Percentiles rank a stretch among this genome's conserved stretches.
Evolutionary conservation across 2,329 filamentous ascomycete species (phyloP).

Genomic region (Diaporthe australafricana): DNA sequence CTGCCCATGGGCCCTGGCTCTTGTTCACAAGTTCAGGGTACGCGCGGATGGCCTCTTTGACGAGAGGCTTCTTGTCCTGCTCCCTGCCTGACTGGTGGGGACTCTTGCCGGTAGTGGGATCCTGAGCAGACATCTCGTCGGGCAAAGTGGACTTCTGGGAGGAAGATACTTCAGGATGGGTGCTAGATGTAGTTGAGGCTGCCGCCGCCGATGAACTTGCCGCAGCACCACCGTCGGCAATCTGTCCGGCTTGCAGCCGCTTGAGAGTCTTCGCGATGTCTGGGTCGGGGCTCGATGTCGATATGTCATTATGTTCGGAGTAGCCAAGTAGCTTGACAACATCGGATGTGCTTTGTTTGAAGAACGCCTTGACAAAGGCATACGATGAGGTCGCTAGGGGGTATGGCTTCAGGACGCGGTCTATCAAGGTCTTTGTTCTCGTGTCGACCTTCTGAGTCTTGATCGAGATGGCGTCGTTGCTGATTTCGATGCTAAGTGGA

Average conservation of each 20-base stretch:
- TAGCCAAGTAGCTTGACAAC: conserved; percentile 61
- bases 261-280: conserved; percentile 48
- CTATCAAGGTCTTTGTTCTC: conserved; percentile 55
- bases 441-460: conserved; percentile 61
- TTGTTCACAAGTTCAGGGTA: conserved; percentile 42
- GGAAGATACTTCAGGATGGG: not conserved
- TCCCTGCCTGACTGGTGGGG: not conserved
- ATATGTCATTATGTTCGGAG: conserved; percentile 39
- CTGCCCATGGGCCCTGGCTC: conserved; percentile 49
- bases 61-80: conserved; percentile 17
- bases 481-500: conserved; percentile 58
- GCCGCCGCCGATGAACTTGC: conserved; percentile 39
- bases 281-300: conserved; percentile 40
- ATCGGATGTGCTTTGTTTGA: conserved; percentile 56
- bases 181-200: conserved; percentile 24
- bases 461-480: conserved; percentile 61
- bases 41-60: conserved; percentile 40
- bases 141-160: conserved; percentile 3
- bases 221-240: conserved; percentile 38
- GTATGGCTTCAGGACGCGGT: conserved; percentile 65
- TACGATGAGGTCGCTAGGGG: conserved; percentile 63
- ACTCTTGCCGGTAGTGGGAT: not conserved
- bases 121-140: not conserved
- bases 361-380: conserved; percentile 62
- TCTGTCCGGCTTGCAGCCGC: conserved; percentile 39